phyloP scores from a whole-genome alignment of 2,329 filamentous ascomycete species.

The Albifimbria verrucaria region DNA sequence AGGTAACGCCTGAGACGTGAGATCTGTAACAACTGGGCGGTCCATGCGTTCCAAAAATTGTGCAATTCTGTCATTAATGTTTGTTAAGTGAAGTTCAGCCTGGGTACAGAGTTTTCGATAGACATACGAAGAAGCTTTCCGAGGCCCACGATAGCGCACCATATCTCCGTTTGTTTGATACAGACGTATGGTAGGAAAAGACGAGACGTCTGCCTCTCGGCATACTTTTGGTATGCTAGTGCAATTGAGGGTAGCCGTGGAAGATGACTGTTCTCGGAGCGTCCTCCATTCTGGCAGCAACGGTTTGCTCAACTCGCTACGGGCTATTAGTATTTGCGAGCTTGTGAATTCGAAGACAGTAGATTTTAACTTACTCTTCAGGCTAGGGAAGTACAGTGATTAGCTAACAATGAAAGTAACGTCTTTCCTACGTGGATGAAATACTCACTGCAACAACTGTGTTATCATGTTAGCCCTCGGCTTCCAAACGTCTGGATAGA shows the following conservation, averaged over 20 bases:
- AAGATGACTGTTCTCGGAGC: constrained; percentile 3
- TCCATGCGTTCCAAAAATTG: constrained; percentile 24
- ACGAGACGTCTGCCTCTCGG: constrained; percentile 35
- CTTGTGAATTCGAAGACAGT: neutral
- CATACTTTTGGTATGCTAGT: constrained; percentile 31
- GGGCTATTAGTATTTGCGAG: too few species aligned
- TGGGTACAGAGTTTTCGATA: too few species aligned
- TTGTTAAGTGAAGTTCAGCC: too few species aligned
- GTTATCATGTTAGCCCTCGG: neutral
- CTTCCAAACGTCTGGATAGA: neutral
- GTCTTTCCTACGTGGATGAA: neutral
- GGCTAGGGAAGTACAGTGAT: constrained; percentile 5
- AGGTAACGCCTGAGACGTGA: constrained; percentile 6
- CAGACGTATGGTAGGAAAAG: constrained; percentile 44
- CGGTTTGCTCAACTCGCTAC: constrained; percentile 10
- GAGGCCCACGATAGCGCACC: constrained; percentile 40
- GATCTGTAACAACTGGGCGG: constrained; percentile 17
- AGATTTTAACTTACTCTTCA: constrained; percentile 6
- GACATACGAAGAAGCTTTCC: constrained; percentile 32
- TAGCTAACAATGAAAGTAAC: neutral
- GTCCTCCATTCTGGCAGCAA: constrained; percentile 15
- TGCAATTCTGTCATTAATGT: constrained; percentile 28
- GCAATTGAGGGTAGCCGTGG: constrained; percentile 39
- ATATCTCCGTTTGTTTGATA: constrained; percentile 31
- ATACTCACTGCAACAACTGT: constrained; percentile 12